Conservation (phyloP, 2,329 filamentous ascomycete species). For the Ophiostoma tasmaniense region DNA sequence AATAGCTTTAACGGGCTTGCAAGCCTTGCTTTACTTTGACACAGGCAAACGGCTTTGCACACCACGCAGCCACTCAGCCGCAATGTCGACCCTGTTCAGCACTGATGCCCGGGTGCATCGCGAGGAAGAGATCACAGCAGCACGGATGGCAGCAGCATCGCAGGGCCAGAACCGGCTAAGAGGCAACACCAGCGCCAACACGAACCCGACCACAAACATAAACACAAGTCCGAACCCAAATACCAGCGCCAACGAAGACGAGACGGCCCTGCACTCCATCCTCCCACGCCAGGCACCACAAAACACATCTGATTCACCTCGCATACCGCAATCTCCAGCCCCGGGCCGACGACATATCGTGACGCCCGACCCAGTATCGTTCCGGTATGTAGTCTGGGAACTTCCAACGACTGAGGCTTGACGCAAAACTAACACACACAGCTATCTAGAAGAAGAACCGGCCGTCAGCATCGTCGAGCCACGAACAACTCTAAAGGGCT, state of each 20-base stretch:
- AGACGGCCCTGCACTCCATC: slow-evolving; percentile 10
- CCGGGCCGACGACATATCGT: slow-evolving; percentile 39
- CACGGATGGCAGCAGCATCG: slow-evolving; percentile 5
- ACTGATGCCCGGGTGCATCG: slow-evolving; percentile 10
- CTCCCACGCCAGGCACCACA: background rate
- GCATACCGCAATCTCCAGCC: slow-evolving; percentile 4
- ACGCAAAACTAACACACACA: slow-evolving; percentile 21
- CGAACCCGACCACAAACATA: background rate
- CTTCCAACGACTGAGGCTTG: too few species aligned
- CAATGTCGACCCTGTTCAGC: slow-evolving; percentile 15
- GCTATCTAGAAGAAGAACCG: slow-evolving; percentile 71
- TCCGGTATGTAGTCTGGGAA: slow-evolving; percentile 22
- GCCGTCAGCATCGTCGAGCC: slow-evolving; percentile 67
- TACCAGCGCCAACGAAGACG: background rate
- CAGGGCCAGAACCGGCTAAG: background rate
- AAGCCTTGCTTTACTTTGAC: background rate
- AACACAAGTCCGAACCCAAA: background rate
- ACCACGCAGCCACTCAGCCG: background rate
- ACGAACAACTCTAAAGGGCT: slow-evolving; percentile 62
- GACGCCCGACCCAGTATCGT: slow-evolving; percentile 51
- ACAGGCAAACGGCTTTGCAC: background rate
- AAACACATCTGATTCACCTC: slow-evolving; percentile 5
- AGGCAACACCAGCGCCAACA: background rate
- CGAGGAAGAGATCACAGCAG: slow-evolving; percentile 12
- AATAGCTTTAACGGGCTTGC: background rate